These are phyloP conservation scores for Phlyctochytrium planicorne DNA, from an alignment of 192 early-diverging fungal species.

Conservation along the genomic window DNA sequence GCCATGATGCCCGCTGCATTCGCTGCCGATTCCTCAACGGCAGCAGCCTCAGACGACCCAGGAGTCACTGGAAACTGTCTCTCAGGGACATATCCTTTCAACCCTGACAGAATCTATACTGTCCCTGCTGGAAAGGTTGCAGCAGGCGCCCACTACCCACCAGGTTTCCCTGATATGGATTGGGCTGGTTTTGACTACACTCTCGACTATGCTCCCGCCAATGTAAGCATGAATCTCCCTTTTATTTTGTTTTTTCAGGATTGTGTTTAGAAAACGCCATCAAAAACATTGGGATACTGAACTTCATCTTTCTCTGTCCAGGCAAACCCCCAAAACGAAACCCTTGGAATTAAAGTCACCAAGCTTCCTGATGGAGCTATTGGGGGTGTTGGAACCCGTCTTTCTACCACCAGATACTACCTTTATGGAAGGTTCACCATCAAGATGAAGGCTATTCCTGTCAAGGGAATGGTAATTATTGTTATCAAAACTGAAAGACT, in stretches of 20 bases:
- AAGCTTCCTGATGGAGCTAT: no score
- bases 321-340: no score
- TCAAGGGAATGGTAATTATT: slow-evolving; percentile 27
- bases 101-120: not conserved
- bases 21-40: no score
- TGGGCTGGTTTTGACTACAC: not conserved
- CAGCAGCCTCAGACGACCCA: no score
- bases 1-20: no score
- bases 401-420: slow-evolving; percentile 33
- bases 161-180: not conserved
- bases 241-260: no score
- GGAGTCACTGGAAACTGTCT: slow-evolving; percentile 2
- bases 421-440: slow-evolving; percentile 30
- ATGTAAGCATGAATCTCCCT: not conserved
- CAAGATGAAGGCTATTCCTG: slow-evolving; percentile 6
- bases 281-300: no score
- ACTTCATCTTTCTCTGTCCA: no score
- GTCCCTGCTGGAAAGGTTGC: not conserved
- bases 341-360: slow-evolving; percentile 4
- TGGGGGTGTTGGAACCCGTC: not conserved
- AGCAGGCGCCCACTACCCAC: not conserved
- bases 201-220: not conserved
- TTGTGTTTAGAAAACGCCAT: no score
- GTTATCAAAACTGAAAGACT: no score
- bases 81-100: not conserved